Base-by-base conservation (phyloP, 2,329 filamentous ascomycete species). In the Colletotrichum australisinense region DNA sequence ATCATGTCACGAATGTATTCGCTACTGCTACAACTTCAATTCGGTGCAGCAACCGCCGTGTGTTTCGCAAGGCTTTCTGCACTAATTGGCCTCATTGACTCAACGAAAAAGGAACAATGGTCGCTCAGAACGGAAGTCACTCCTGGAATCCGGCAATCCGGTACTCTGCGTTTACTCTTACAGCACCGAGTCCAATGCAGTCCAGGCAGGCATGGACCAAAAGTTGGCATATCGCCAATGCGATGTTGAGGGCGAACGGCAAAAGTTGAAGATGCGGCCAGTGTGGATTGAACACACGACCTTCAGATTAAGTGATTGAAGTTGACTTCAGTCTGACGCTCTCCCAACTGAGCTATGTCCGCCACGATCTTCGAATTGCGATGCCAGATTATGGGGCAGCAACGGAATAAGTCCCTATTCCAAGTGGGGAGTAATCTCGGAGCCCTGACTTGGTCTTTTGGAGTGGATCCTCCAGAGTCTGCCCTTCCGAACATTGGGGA, bases 201-300 rank as follows among this genome's bases (percentile, higher is more conserved):
- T 22, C 19, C 19, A 22, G 8, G 38, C 19, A 22, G 19, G 38
- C 38, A 42, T 49, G 19, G 28, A 35, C n/a, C 57, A 32, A 32
- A 14, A 11, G 24, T 22, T 1, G 22, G 22, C 8, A 3, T 9
- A 22, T 22, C 38, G 6, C 52, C 52, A 53, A 22, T 7, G 7
- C 8, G 38, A 12, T 5, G 7, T 22, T 22, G 22, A 24, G 9
- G 6, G 12, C 11, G 14, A 59, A 4, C 1, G 6, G 14, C 53
- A 69, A 62, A 73, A 70, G 22, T 1, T 57, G 60, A 66, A 71
- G 67, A 57, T 73, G 71, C 71, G 71, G 71, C 71, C 71, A 73
- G 71, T 73, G 71, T 73, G 71, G 71, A 73, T 73, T 73, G 71
- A 73, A 73, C 71, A 73, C 67, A 73, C 70, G 70, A 73, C 70